phyloP scores from a whole-genome alignment of 2,329 filamentous ascomycete species.

The Colletotrichum theobromicola region DNA sequence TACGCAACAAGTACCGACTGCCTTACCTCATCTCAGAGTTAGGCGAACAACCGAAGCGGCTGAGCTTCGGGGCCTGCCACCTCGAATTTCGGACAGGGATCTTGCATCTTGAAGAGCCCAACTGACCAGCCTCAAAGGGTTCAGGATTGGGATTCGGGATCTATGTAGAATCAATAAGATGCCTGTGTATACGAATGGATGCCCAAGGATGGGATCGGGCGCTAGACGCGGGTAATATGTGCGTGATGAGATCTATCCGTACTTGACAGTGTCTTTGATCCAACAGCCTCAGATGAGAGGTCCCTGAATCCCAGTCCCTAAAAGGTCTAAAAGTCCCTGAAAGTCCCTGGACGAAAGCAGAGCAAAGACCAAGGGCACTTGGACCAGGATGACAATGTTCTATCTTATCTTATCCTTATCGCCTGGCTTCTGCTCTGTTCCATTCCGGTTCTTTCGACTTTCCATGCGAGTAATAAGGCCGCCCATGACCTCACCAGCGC shows the following conservation, averaged over 20 bases:
- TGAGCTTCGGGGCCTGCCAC: background rate
- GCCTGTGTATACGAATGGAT: background rate
- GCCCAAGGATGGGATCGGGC: slow-evolving; percentile 2
- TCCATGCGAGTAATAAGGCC: background rate
- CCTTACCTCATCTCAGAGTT: background rate
- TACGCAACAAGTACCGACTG: background rate
- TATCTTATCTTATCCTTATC: background rate
- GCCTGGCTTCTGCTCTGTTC: background rate
- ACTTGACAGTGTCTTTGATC: background rate
- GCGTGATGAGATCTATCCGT: background rate
- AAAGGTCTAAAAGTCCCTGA: background rate
- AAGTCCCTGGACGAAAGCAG: background rate
- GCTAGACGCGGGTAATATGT: background rate
- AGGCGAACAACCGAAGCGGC: background rate
- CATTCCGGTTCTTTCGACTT: background rate
- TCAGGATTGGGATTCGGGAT: background rate
- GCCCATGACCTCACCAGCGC: background rate
- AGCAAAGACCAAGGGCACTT: background rate
- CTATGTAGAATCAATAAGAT: background rate
- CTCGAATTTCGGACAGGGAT: background rate
- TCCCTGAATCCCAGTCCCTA: background rate
- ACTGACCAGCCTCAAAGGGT: background rate
- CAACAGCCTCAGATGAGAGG: background rate
- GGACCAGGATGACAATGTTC: background rate
- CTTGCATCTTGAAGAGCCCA: background rate